These are phyloP conservation scores for Sclerotinia trifoliorum DNA, from an alignment of 2,329 filamentous ascomycete species.

Conservation along the genomic window DNA sequence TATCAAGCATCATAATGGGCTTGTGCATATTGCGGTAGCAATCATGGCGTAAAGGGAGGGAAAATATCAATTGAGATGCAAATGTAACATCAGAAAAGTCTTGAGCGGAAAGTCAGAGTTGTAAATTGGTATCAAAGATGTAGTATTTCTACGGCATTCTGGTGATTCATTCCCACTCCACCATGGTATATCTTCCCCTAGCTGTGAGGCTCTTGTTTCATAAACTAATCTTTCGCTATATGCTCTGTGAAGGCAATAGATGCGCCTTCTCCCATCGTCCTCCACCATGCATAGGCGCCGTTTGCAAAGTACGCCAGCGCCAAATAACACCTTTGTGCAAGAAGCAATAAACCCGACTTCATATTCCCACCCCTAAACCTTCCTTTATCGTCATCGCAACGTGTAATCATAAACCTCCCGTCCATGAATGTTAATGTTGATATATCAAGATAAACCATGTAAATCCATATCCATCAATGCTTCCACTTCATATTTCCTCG, in stretches of 20 bases:
- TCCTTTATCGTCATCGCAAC: conserved; percentile 36
- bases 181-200: conserved; percentile 16
- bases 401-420: conserved; percentile 36
- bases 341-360: conserved; percentile 24
- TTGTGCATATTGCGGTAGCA: conserved; percentile 10
- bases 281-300: conserved; percentile 28
- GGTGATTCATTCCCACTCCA: conserved; percentile 14
- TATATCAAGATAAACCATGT: conserved; percentile 26
- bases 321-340: conserved; percentile 30
- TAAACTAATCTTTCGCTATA: conserved; percentile 19
- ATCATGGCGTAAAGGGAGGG: conserved; percentile 16
- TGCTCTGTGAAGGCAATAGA: conserved; percentile 20
- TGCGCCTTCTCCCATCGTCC: conserved; percentile 23
- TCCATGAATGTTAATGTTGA: conserved; percentile 27
- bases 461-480: conserved; percentile 18
- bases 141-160: conserved; percentile 21
- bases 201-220: conserved; percentile 16
- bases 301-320: conserved; percentile 26
- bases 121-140: conserved; percentile 19
- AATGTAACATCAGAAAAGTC: conserved; percentile 3
- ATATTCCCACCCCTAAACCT: conserved; percentile 28
- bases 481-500: background rate
- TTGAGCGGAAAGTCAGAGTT: background rate
- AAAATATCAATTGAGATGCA: conserved; percentile 9
- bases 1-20: conserved; percentile 18